These are phyloP conservation scores for Simplicillium sp. DNA, from an alignment of 2,329 filamentous ascomycete genomes.

Conservation along the genomic window DNA sequence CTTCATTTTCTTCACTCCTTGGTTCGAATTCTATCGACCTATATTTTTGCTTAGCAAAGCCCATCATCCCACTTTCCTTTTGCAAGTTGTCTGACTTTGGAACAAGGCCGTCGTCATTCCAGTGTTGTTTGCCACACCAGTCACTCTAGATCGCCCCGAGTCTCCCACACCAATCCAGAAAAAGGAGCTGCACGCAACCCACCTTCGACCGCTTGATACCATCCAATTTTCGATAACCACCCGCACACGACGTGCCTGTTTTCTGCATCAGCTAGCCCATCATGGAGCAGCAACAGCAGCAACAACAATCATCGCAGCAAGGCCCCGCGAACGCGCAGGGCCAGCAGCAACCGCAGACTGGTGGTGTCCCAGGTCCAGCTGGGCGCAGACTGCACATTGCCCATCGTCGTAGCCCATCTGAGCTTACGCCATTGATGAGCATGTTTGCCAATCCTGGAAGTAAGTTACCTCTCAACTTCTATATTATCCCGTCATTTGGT, in stretches of 20 bases:
- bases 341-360: conserved; percentile 37
- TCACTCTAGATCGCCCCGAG: no score
- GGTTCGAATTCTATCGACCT: conserved; percentile 18
- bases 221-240: conserved; percentile 12
- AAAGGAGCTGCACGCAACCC: background rate
- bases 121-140: background rate
- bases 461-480: conserved; percentile 32
- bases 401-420: conserved; percentile 91
- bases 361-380: conserved; percentile 60
- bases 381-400: conserved; percentile 94
- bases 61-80: conserved; percentile 25
- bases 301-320: conserved; percentile 50
- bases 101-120: conserved; percentile 2
- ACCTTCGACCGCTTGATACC: background rate
- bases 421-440: conserved; percentile 96
- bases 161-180: conserved; percentile 2
- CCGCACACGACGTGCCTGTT: conserved; percentile 34
- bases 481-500: background rate
- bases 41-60: conserved; percentile 12
- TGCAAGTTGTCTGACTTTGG: conserved; percentile 2
- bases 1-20: conserved; percentile 27
- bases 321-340: conserved; percentile 16
- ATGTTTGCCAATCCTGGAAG: conserved; percentile 61
- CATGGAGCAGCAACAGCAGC: conserved; percentile 45
- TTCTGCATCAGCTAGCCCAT: conserved; percentile 37